Conservation (phyloP, 257 asterid genomes). For the Ballota nigra region DNA sequence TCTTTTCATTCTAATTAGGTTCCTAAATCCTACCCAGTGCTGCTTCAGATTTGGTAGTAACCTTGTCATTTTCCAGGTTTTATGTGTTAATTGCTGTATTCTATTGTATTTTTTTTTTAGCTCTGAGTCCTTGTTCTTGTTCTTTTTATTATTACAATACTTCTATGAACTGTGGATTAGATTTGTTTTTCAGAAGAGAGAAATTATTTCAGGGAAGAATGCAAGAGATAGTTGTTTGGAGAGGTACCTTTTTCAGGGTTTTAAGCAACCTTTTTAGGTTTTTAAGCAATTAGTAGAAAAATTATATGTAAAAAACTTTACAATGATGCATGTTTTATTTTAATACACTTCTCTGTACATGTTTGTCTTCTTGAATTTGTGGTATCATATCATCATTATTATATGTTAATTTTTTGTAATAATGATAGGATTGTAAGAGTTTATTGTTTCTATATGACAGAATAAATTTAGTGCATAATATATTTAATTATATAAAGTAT, state of each 20-base stretch:
- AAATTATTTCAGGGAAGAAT: background rate
- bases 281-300: background rate
- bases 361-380: background rate
- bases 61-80: background rate
- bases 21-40: background rate
- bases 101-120: slow-evolving; percentile 12
- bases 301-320: background rate
- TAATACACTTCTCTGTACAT: background rate
- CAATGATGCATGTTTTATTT: background rate
- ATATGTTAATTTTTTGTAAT: background rate
- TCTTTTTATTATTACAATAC: background rate
- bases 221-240: background rate
- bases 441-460: background rate
- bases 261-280: background rate
- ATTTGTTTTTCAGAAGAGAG: background rate
- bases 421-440: background rate
- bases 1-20: slow-evolving; percentile 13
- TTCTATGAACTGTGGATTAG: background rate
- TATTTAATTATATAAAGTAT: too few relatives aligned
- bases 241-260: background rate
- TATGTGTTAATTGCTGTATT: slow-evolving; percentile 5
- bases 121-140: background rate
- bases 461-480: too few relatives aligned
- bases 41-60: background rate
- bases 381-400: background rate